Evolutionary conservation across 495 filamentous ascomycete species (phyloP), one percentile per base, ranked within the genome.

Genomic region (Xylaria castorea): DNA sequence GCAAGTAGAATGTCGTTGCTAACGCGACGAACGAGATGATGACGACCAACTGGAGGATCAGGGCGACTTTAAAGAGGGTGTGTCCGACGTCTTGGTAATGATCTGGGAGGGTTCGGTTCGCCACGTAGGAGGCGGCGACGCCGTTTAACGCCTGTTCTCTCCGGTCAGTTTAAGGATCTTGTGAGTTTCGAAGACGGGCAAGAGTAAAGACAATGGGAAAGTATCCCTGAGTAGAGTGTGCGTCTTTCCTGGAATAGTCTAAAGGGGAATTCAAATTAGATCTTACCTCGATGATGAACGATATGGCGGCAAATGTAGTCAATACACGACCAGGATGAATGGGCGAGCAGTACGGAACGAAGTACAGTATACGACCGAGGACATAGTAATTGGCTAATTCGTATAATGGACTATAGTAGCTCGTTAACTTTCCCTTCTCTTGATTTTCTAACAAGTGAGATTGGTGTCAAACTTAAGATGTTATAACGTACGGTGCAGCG

Each of bases 321-420:
- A 92, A 83, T 25, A 94, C 92, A 2, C 92, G 89, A 3, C 91
- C 92, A 0, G 92, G 93, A 78, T 95, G 91, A 67, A 95, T 90
- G 0, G 92, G 92, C 0, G 92, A 90, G 72, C 91, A 87, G 73
- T 94, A 91, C 0, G 93, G 93, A 40, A 92, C 89, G 81, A 93
- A 94, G 81, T 92, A 93, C 5, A 96, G 85, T 62, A 92, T 88
- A 8, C 92, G 90, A 32, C 91, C 93, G 27, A 95, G 88, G 66
- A 91, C 87, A 74, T 93, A 86, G 80, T 94, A 96, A 78, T 96
- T 93, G 36, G 89, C 86, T 0, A 90, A 87, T 74, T 93, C 91
- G 72, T 92, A 92, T 58, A 94, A 81, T 7, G 92, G 92, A 7
- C 91, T 92, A 66, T 2, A 9, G 25, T 60, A 44, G 36, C 63